Evolutionary conservation across 495 filamentous ascomycete genomes (phyloP), one percentile per base, ranked within the genome.

Genomic region (Trichoderma reesei): DNA sequence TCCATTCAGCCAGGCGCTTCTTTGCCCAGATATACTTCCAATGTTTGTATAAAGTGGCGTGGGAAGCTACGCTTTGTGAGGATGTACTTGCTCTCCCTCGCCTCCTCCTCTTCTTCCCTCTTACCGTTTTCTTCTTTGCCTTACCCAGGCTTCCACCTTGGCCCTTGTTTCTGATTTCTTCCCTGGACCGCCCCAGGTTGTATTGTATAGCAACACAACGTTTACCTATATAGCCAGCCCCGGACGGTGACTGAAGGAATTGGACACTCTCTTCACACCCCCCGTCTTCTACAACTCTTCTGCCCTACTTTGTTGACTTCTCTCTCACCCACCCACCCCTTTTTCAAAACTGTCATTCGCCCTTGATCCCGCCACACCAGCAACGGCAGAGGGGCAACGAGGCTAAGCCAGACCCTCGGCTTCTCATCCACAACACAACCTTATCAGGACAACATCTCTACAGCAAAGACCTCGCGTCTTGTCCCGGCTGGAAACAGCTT

Each of bases 401-500:
- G 44, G 44, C n/a, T 20, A 18, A 54, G n/a, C 34, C 20, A 31
- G 31, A 33, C 51, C 26, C 20, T 34, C 26, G 7, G 9, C 10
- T 56, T 36, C 26, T n/a, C n/a, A 48, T 8, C 44, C 14, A 16
- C 41, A 46, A 48, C 16, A 48, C 18, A 20, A 48, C 44, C 9
- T 14, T 9, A 54, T 31, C 20, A 56, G 38, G 6, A 39, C 38
- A 31, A 54, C 46, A 54, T 20, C 2, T 31, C 13, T 33, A 56
- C 10, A 10, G 9, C 7, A 33, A 34, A 16, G 51, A 34, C 31
- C 16, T 33, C 20, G 4, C 11, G 10, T 34, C 18, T 31, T 56
- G 20, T 56, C 31, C 51, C 51, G 26, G 51, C 51, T 56, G 51
- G 51, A 56, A 56, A 56, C 61, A 63, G 31, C 41, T 16, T 36